A percentile compares a stretch with the other conserved stretches of the same genome.
Evolutionary conservation across 495 filamentous ascomycete genomes (phyloP).

Genomic region (Aspergillus ostianus): DNA sequence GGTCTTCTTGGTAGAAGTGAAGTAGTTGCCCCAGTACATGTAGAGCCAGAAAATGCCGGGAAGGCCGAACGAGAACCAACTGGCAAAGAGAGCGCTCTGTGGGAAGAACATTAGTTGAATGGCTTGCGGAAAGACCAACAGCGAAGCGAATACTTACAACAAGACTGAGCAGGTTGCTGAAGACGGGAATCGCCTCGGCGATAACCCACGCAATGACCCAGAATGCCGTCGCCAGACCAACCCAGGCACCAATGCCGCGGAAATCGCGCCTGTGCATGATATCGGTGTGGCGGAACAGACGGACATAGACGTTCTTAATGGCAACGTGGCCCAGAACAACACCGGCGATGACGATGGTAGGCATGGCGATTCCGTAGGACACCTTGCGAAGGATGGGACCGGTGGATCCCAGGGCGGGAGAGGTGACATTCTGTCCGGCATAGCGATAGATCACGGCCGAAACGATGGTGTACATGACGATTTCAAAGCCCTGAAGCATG

Average conservation of each 20-base stretch:
- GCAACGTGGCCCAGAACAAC: conserved; percentile 61
- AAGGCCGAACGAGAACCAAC: conserved; percentile 38
- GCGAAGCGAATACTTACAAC: conserved; percentile 21
- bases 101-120: background rate
- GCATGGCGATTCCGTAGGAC: conserved; percentile 68
- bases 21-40: conserved; percentile 30
- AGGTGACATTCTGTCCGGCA: conserved; percentile 57
- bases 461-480: conserved; percentile 51
- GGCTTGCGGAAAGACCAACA: background rate
- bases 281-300: conserved; percentile 47
- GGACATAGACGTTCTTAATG: conserved; percentile 56
- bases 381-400: conserved; percentile 54
- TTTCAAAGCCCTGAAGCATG: conserved; percentile 55
- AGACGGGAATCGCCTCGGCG: conserved; percentile 65
- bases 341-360: conserved; percentile 53
- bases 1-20: conserved; percentile 23
- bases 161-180: conserved; percentile 56
- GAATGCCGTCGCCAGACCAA: conserved; percentile 48
- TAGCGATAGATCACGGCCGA: conserved; percentile 56
- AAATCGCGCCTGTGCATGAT: conserved; percentile 53
- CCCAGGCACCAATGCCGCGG: conserved; percentile 46
- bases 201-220: conserved; percentile 66
- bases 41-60: conserved; percentile 38
- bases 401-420: conserved; percentile 65
- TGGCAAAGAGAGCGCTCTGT: conserved; percentile 28